These are phyloP conservation scores for Exserohilum turcica DNA, from an alignment of 2,329 filamentous ascomycete species.

Conservation along the genomic window DNA sequence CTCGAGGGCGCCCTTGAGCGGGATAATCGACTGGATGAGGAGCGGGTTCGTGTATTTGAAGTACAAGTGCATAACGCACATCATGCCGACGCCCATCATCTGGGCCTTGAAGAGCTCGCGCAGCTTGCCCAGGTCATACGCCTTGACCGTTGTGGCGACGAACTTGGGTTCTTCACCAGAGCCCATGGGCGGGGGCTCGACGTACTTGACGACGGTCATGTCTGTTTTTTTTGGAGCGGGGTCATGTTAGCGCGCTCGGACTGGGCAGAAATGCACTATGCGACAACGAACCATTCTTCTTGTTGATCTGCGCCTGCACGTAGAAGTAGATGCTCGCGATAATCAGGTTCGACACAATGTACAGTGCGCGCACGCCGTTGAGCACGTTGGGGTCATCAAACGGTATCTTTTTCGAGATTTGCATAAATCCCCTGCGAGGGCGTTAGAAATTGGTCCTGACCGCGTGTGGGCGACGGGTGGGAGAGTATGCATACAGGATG, in stretches of 20 bases:
- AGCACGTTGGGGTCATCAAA: slow-evolving; percentile 85
- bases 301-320: slow-evolving; percentile 83
- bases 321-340: slow-evolving; percentile 86
- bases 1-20: slow-evolving; percentile 93
- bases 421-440: slow-evolving; percentile 75
- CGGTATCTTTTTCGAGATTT: slow-evolving; percentile 92
- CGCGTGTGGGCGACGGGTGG: background rate
- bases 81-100: slow-evolving; percentile 96
- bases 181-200: slow-evolving; percentile 92
- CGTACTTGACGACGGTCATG: slow-evolving; percentile 96
- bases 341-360: slow-evolving; percentile 76
- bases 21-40: slow-evolving; percentile 97
- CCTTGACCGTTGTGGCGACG: slow-evolving; percentile 93
- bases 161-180: slow-evolving; percentile 94
- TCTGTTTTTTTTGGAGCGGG: slow-evolving; percentile 66
- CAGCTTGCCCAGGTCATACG: slow-evolving; percentile 89
- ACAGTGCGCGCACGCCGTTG: slow-evolving; percentile 66
- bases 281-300: slow-evolving; percentile 83
- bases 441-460: slow-evolving; percentile 13
- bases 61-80: slow-evolving; percentile 98
- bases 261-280: no score
- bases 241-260: slow-evolving; percentile 17
- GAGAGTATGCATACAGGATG: slow-evolving; percentile 37
- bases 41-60: slow-evolving; percentile 99
- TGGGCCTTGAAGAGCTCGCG: slow-evolving; percentile 85